Conservation (phyloP, 2,329 filamentous ascomycete species). For the Neonectria hederae region DNA sequence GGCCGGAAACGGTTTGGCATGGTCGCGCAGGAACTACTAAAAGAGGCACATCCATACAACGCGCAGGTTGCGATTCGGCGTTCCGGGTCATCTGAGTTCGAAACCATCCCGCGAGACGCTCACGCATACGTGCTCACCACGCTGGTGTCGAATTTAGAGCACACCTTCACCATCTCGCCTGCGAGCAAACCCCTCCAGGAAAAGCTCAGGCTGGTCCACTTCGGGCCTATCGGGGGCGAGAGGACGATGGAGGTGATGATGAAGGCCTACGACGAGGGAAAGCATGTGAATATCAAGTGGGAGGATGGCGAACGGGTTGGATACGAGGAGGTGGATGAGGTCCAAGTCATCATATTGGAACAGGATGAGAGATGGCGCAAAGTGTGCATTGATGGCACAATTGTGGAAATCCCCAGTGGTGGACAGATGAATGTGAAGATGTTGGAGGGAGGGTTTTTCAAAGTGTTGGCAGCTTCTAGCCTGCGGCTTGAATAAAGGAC, state of each 20-base stretch:
- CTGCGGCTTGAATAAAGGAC: slow-evolving; percentile 21
- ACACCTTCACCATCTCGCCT: slow-evolving; percentile 84
- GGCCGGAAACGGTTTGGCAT: slow-evolving; percentile 84
- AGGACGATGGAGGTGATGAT: slow-evolving; percentile 82
- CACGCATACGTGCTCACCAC: slow-evolving; percentile 83
- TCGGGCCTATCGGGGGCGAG: slow-evolving; percentile 72
- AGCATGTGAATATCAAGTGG: slow-evolving; percentile 63
- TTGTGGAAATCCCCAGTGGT: slow-evolving; percentile 75
- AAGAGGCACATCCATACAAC: slow-evolving; percentile 60
- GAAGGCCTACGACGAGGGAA: slow-evolving; percentile 66
- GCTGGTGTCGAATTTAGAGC: slow-evolving; percentile 83
- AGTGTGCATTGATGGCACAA: slow-evolving; percentile 91
- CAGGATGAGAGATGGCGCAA: slow-evolving; percentile 80
- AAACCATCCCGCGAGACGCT: slow-evolving; percentile 50
- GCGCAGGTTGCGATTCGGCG: slow-evolving; percentile 53
- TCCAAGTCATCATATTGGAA: slow-evolving; percentile 74
- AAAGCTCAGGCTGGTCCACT: slow-evolving; percentile 76
- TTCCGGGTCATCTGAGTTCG: slow-evolving; percentile 25
- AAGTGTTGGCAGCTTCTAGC: slow-evolving; percentile 54
- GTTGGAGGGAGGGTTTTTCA: slow-evolving; percentile 54
- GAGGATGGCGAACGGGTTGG: slow-evolving; percentile 68
- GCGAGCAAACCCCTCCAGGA: slow-evolving; percentile 75
- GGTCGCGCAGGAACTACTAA: slow-evolving; percentile 80
- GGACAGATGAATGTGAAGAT: slow-evolving; percentile 76
- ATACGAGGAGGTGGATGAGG: slow-evolving; percentile 75